Conservation (phyloP, 495 filamentous ascomycete genomes). For the Penicillium malachiteum region DNA sequence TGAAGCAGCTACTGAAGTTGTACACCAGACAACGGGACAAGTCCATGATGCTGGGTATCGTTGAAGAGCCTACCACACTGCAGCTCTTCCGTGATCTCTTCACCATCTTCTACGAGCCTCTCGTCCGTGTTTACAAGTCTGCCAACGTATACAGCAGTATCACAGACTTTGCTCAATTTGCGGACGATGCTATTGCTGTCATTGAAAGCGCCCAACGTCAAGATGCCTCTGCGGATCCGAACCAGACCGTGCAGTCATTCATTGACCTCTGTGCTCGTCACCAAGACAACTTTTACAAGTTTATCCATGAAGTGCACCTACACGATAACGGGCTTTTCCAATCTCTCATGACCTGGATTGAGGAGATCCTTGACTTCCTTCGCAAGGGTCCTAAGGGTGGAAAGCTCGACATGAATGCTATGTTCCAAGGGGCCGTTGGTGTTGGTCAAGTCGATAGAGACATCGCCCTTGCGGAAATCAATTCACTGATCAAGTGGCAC, state of each 20-base stretch:
- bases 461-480: constrained; percentile 75
- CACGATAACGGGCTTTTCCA: constrained; percentile 97
- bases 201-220: constrained; percentile 88
- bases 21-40: constrained; percentile 92
- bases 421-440: constrained; percentile 76
- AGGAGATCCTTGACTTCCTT: constrained; percentile 93
- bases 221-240: constrained; percentile 90
- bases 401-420: constrained; percentile 88
- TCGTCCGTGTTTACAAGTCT: constrained; percentile 96
- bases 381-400: constrained; percentile 76
- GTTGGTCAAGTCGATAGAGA: constrained; percentile 64
- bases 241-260: constrained; percentile 98
- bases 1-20: constrained; percentile 93
- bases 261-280: constrained; percentile 96
- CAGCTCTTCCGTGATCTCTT: constrained; percentile 94
- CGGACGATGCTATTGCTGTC: constrained; percentile 86
- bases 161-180: constrained; percentile 90
- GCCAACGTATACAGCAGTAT: constrained; percentile 97
- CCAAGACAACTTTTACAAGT: constrained; percentile 97
- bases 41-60: constrained; percentile 92
- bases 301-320: constrained; percentile 96
- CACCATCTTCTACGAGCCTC: constrained; percentile 97
- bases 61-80: constrained; percentile 91
- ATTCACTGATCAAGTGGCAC: constrained; percentile 87
- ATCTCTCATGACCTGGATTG: constrained; percentile 94